These are phyloP conservation scores for Macrophomina pseudophaseolina DNA, from an alignment of 2,329 filamentous ascomycete genomes.

Conservation along the genomic window DNA sequence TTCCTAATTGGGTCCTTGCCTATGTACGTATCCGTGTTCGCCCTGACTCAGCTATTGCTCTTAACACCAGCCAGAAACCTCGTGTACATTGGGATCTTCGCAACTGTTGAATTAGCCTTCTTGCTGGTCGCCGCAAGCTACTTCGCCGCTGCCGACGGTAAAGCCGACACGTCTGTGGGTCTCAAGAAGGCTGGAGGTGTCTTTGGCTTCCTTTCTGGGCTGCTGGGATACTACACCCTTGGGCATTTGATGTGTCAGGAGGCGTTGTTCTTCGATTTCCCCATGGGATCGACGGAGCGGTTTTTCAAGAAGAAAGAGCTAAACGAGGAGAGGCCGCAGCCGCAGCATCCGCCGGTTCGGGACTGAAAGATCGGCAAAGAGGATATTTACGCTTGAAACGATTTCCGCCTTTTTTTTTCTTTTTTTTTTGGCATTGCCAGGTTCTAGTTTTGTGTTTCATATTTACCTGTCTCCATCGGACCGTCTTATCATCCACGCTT, in stretches of 20 bases:
- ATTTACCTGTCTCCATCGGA: no score
- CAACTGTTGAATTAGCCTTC: conserved; percentile 54
- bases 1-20: conserved; percentile 54
- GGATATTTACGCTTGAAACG: no score
- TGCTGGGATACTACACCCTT: conserved; percentile 45
- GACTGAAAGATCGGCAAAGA: not conserved
- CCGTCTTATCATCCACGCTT: no score
- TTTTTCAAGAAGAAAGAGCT: conserved; percentile 9
- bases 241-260: conserved; percentile 16
- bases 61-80: conserved; percentile 41
- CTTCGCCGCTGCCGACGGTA: conserved; percentile 53
- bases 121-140: conserved; percentile 51
- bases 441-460: no score
- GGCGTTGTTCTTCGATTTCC: conserved; percentile 8
- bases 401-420: no score
- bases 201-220: conserved; percentile 53
- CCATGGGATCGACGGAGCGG: conserved; percentile 18
- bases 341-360: not conserved
- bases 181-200: conserved; percentile 53
- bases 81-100: conserved; percentile 56
- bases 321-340: conserved; percentile 8
- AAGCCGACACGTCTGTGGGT: conserved; percentile 38
- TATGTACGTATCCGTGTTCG: conserved; percentile 29
- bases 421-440: no score
- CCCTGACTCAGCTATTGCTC: not conserved